Evolutionary conservation across 2,329 filamentous ascomycete genomes (phyloP).

Genomic region (Aspergillus novofumigatus): DNA sequence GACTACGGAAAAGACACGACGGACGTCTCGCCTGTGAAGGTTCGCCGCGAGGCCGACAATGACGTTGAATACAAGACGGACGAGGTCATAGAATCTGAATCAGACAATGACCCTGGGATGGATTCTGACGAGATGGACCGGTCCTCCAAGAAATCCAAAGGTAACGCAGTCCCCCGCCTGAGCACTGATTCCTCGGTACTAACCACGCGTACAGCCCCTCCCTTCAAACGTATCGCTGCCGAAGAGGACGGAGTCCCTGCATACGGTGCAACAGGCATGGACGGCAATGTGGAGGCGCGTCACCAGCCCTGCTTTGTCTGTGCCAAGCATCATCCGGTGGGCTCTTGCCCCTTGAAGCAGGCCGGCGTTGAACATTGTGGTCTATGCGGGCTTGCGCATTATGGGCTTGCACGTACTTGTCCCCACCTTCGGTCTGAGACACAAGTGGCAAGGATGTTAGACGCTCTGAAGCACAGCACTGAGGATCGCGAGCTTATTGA

Average conservation of each 20-base stretch:
- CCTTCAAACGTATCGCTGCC: constrained; percentile 37
- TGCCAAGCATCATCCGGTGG: constrained; percentile 48
- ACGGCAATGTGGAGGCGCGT: constrained; percentile 15
- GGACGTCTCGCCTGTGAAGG: constrained; percentile 21
- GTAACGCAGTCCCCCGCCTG: constrained; percentile 6
- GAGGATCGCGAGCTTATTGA: constrained; percentile 53
- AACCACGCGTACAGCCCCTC: constrained; percentile 24
- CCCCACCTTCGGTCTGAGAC: constrained; percentile 60
- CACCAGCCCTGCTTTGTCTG: constrained; percentile 50
- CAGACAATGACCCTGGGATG: constrained; percentile 16
- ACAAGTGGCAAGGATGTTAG: constrained; percentile 61
- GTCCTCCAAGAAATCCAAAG: constrained; percentile 15
- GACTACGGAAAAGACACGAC: constrained; percentile 20
- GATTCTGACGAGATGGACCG: constrained; percentile 25
- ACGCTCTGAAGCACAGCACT: constrained; percentile 55
- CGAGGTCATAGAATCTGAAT: constrained; percentile 25
- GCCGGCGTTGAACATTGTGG: constrained; percentile 59
- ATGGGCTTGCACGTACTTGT: constrained; percentile 53
- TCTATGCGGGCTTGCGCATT: constrained; percentile 61
- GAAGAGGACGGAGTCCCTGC: background rate
- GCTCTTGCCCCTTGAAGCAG: constrained; percentile 58
- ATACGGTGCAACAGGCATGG: constrained; percentile 7
- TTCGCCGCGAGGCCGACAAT: constrained; percentile 17
- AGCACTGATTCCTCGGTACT: constrained; percentile 1
- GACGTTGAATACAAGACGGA: constrained; percentile 31